Evolutionary conservation across 257 asterid genomes (phyloP).

Genomic region (Vinca minor): DNA sequence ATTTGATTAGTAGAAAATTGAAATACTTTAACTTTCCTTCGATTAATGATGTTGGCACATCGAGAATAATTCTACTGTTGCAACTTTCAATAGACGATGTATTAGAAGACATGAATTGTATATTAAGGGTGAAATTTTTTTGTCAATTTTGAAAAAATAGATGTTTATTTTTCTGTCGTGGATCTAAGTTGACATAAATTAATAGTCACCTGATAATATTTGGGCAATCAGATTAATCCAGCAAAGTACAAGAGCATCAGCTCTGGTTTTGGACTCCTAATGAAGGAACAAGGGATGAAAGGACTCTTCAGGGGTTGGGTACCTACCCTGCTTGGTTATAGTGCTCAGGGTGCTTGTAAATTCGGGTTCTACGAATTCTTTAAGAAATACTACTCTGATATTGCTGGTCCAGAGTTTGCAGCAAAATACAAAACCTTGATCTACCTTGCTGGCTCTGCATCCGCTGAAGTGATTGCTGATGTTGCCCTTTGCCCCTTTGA

Average conservation of each 20-base stretch:
- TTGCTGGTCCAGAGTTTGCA: constrained; percentile 68
- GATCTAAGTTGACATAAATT: neutral
- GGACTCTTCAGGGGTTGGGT: constrained; percentile 82
- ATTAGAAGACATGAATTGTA: too few relatives aligned
- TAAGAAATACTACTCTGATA: constrained; percentile 71
- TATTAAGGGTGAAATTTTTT: neutral
- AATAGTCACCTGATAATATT: neutral
- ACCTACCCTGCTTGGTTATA: constrained; percentile 76
- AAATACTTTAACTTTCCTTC: too few relatives aligned
- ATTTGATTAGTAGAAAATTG: too few relatives aligned
- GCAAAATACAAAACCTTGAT: constrained; percentile 74
- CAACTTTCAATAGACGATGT: neutral
- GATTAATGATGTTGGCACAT: neutral
- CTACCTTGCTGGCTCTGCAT: constrained; percentile 79
- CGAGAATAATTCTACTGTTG: neutral
- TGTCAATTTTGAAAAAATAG: neutral
- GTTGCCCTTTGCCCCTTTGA: constrained; percentile 80
- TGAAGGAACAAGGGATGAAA: constrained; percentile 61
- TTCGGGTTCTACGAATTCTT: constrained; percentile 66
- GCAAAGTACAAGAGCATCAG: constrained; percentile 59
- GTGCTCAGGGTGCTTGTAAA: constrained; percentile 81
- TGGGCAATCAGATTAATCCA: constrained; percentile 57
- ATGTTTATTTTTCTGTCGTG: neutral
- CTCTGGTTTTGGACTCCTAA: constrained; percentile 51
- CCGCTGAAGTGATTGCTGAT: constrained; percentile 75